Evolutionary conservation across 1,284 basidiomycete genomes (phyloP), one percentile per base, ranked within the genome.

Genomic region (Neotropicomus parvogracilis): DNA sequence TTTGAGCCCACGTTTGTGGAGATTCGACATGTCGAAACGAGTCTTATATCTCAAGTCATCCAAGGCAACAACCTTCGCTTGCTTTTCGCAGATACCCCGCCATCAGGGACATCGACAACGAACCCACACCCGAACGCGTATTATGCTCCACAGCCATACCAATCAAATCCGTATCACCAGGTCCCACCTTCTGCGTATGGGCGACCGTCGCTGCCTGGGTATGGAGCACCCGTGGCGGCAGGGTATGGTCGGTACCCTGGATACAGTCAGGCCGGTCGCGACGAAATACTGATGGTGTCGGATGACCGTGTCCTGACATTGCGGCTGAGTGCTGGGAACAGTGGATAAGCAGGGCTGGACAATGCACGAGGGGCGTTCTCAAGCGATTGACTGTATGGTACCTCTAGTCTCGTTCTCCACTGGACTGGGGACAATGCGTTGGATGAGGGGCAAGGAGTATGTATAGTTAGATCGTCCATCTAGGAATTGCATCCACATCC

Each of bases 1-100:
- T 97, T 99, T 62, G 97, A 99, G 65, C 88, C 94, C 10, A 88
- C 86, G 2, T 99, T 99, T 64, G 87, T 99, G 61, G 97, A 99
- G 69, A 89, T 99, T 41, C 86, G 95, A 36, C 91, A 98, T 64
- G 94, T 99, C 53, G 91, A 97, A 65, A 92, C 89, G 4, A 94
- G 95, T 8, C 74, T 84, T 28, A 79, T 99, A 65, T 87, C 93
- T 21, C 97, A 99, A 73, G 90, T 99, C 60, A 97, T 99, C 53
- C 93, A 95, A 55, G 92, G 92, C 48, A 85, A 84, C 59, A 91
- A 92, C 66, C 76, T 97, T 28, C 85, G 89, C 12, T 81, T 94
- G 49, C 73, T 99, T 26, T 99, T 97, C 63, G 90, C 95, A 44
- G 95, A 99, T 67, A 90, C 91, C 7, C 93, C 94, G 0, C 86